Evolutionary conservation across 768 basidiomycete species (phyloP).

Genomic region (Russula vinacea): DNA sequence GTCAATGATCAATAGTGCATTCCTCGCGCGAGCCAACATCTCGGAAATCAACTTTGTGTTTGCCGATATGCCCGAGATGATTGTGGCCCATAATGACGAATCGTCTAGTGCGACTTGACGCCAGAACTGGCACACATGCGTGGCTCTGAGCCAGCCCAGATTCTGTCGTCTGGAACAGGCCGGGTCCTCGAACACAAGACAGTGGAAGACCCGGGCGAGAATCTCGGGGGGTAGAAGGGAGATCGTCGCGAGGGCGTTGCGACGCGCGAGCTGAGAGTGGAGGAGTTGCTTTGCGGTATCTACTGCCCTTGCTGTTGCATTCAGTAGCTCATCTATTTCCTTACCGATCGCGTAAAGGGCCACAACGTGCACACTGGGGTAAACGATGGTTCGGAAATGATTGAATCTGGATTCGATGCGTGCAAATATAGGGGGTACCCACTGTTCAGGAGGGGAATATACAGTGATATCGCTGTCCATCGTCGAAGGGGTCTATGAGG

Average conservation of each 20-base stretch:
- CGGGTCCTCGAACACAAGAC: background rate
- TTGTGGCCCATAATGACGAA: constrained; percentile 10
- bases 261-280: constrained; percentile 2
- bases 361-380: background rate
- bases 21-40: constrained; percentile 7
- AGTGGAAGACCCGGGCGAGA: constrained; percentile 17
- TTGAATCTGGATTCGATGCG: background rate
- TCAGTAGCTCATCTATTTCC: background rate
- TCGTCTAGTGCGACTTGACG: constrained; percentile 19
- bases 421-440: background rate
- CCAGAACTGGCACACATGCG: constrained; percentile 27
- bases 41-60: constrained; percentile 3
- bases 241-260: constrained; percentile 14
- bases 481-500: no score
- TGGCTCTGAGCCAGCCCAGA: constrained; percentile 1
- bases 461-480: background rate
- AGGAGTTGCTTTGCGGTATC: background rate
- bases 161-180: background rate
- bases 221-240: constrained; percentile 22
- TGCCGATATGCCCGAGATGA: background rate
- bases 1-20: constrained; percentile 5
- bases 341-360: constrained; percentile 6
- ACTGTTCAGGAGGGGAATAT: background rate
- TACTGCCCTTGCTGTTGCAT: no score
- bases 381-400: background rate